Conservation (phyloP, 2,329 filamentous ascomycete species). For the Aureobasidium zeae region DNA sequence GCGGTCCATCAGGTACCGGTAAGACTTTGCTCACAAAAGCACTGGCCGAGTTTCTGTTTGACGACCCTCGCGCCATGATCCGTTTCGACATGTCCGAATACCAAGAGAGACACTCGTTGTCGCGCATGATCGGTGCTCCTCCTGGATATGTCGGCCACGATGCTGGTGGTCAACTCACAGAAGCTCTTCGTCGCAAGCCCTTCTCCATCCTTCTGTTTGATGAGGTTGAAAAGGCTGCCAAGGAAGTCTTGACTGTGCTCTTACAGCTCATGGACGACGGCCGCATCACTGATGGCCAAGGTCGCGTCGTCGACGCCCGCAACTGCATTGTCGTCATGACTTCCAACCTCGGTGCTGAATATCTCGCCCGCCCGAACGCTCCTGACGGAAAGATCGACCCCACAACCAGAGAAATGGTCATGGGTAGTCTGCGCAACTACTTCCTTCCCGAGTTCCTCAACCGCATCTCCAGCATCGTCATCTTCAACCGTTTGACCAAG, state of each 20-base stretch:
- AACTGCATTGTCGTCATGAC: conserved; percentile 99
- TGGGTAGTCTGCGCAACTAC: conserved; percentile 83
- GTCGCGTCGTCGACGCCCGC: conserved; percentile 83
- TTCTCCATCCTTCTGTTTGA: conserved; percentile 98
- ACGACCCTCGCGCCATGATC: conserved; percentile 95
- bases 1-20: conserved; percentile 93
- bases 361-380: conserved; percentile 67
- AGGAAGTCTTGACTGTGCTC: conserved; percentile 91
- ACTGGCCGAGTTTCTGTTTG: conserved; percentile 93
- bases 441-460: conserved; percentile 98
- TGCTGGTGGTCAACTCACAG: conserved; percentile 88
- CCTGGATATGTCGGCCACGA: conserved; percentile 97
- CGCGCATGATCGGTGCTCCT: conserved; percentile 94
- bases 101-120: conserved; percentile 90
- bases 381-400: conserved; percentile 79
- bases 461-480: conserved; percentile 89
- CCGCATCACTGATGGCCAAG: conserved; percentile 96
- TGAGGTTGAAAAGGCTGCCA: conserved; percentile 96
- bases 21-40: conserved; percentile 97
- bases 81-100: conserved; percentile 99
- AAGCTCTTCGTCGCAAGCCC: conserved; percentile 83
- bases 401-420: conserved; percentile 78
- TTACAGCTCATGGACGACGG: conserved; percentile 99
- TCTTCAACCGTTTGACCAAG: conserved; percentile 93
- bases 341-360: conserved; percentile 92